phyloP scores from a whole-genome alignment of 345 rosid genomes.

The Firmiana major region DNA sequence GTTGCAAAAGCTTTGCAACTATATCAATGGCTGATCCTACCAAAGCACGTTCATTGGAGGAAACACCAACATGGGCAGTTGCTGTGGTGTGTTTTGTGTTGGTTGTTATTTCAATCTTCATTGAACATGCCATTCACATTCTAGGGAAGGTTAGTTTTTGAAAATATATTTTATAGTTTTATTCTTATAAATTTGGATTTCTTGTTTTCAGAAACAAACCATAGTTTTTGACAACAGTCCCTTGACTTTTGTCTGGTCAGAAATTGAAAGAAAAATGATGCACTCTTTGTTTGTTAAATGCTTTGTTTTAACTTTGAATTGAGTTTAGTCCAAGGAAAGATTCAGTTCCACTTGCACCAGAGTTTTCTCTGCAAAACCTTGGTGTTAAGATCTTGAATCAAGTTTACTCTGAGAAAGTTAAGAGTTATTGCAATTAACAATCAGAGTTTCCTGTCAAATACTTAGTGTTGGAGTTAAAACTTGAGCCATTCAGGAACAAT shows the following conservation, averaged over 20 bases:
- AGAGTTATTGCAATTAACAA: no score
- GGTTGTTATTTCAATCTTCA: constrained; percentile 60
- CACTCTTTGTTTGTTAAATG: neutral
- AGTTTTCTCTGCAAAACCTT: neutral
- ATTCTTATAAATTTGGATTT: neutral
- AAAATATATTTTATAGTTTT: neutral
- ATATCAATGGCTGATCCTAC: neutral
- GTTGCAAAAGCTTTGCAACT: neutral
- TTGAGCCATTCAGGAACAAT: neutral
- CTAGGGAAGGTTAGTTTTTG: constrained; percentile 40
- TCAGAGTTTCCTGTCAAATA: no score
- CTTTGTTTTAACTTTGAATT: no score
- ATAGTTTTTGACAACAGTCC: no score
- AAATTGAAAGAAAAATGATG: neutral
- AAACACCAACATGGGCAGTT: constrained; percentile 92
- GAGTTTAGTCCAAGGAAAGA: neutral
- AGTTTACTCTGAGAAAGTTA: no score
- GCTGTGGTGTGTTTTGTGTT: constrained; percentile 74
- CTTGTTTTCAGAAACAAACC: neutral
- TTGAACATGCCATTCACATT: constrained; percentile 63
- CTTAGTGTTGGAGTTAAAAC: no score
- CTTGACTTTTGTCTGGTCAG: no score
- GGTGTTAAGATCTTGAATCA: neutral
- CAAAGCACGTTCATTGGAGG: constrained; percentile 45
- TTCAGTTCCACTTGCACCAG: neutral